A percentile compares a stretch with the other conserved stretches of the same genome.
These are phyloP conservation scores for Neopestalotiopsis clavispora DNA, from an alignment of 2,329 filamentous ascomycete species.

Conservation along the genomic window DNA sequence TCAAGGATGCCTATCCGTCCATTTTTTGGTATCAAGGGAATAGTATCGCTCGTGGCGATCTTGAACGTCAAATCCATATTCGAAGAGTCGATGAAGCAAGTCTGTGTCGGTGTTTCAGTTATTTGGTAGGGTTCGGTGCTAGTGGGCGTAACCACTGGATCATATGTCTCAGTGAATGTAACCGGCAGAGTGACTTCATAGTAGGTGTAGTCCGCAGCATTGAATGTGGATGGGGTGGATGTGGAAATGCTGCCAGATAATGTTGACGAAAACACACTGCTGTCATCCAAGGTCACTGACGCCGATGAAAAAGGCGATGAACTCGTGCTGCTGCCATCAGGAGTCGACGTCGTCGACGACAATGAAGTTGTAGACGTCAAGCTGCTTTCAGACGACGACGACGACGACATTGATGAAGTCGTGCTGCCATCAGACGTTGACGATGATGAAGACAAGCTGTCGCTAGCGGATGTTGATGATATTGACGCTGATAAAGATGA, in stretches of 20 bases:
- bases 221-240: neutral
- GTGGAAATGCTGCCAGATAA: neutral
- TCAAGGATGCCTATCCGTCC: slow-evolving; percentile 4
- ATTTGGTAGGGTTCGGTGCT: slow-evolving; percentile 2
- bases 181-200: slow-evolving; percentile 13
- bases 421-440: slow-evolving; percentile 7
- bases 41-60: slow-evolving; percentile 1
- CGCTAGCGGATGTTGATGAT: neutral
- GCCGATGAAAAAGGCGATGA: slow-evolving; percentile 5
- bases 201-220: slow-evolving; percentile 14
- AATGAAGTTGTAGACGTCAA: slow-evolving; percentile 7
- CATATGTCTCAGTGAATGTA: neutral
- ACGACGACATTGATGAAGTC: neutral
- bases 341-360: neutral
- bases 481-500: too few relatives aligned
- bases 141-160: slow-evolving; percentile 1
- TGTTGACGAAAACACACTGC: neutral
- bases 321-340: neutral
- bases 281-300: slow-evolving; percentile 2
- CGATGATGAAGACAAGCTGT: slow-evolving; percentile 5
- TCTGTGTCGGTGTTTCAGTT: slow-evolving; percentile 6
- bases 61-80: slow-evolving; percentile 10
- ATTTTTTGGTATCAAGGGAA: slow-evolving; percentile 4
- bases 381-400: neutral
- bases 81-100: slow-evolving; percentile 1